These are phyloP conservation scores for Carnegiea gigantea DNA, from an alignment of 179 eudicot genomes.

Conservation along the genomic window DNA sequence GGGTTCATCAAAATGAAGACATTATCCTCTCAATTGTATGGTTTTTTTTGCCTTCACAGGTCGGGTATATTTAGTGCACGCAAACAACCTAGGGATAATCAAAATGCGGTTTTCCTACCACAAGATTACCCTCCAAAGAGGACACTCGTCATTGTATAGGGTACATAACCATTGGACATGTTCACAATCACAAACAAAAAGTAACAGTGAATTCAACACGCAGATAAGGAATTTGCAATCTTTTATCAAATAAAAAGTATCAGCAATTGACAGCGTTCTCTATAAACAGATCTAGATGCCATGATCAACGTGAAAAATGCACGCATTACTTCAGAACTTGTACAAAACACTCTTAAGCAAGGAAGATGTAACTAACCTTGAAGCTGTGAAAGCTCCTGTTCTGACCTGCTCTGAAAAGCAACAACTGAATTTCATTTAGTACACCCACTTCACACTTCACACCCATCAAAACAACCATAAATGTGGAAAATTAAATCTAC, in stretches of 20 bases:
- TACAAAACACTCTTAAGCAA: neutral
- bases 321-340: neutral
- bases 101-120: neutral
- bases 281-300: neutral
- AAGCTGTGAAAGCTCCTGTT: constrained; percentile 89
- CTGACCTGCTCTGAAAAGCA: constrained; percentile 89
- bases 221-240: neutral
- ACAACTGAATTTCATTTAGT: constrained; percentile 36
- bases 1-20: neutral
- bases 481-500: neutral
- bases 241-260: neutral
- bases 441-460: neutral
- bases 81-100: no score
- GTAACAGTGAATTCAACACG: neutral
- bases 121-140: neutral
- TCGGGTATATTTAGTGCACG: no score
- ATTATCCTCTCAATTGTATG: neutral
- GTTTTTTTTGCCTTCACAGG: no score
- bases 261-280: neutral
- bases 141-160: neutral
- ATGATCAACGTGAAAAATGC: neutral
- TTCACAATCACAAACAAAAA: neutral
- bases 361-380: constrained; percentile 55
- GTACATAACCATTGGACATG: neutral
- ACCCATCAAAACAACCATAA: constrained; percentile 9